A percentile compares a stretch with the other conserved stretches of the same genome.
phyloP scores from a whole-genome alignment of 495 filamentous ascomycete genomes.

The Tuber borchii region DNA sequence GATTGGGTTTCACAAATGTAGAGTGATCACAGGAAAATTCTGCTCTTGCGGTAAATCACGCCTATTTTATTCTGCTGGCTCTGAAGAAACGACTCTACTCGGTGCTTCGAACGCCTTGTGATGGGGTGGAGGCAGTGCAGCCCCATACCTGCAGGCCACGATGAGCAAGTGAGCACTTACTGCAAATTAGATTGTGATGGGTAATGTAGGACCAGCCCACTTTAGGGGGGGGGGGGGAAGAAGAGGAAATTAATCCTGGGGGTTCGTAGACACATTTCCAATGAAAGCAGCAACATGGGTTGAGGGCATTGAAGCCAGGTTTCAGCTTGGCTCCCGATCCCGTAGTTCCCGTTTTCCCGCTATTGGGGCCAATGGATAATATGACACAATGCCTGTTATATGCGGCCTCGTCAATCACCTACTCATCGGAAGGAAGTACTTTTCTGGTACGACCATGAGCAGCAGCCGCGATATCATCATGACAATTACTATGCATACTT shows the following conservation, averaged over 20 bases:
- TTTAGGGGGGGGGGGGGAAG: background rate
- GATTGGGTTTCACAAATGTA: slow-evolving; percentile 3
- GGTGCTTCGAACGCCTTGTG: background rate
- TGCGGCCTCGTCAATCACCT: background rate
- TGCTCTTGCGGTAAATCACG: background rate
- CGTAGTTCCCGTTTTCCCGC: background rate
- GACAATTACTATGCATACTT: background rate
- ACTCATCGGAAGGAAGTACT: background rate
- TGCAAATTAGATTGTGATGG: background rate
- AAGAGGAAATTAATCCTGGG: background rate
- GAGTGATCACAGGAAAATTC: background rate
- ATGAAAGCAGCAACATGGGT: background rate
- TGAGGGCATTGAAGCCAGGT: background rate
- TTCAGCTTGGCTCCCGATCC: background rate
- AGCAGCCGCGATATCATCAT: background rate
- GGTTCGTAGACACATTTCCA: background rate
- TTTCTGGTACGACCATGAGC: background rate
- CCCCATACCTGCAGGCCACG: background rate
- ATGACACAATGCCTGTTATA: background rate
- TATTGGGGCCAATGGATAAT: background rate
- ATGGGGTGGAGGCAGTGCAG: background rate
- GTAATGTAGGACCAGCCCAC: background rate
- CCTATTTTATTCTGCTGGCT: background rate
- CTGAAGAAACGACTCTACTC: background rate
- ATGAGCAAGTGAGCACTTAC: background rate